These are phyloP conservation scores for Amanita molliuscula DNA, from an alignment of 768 basidiomycete species.

Conservation along the genomic window DNA sequence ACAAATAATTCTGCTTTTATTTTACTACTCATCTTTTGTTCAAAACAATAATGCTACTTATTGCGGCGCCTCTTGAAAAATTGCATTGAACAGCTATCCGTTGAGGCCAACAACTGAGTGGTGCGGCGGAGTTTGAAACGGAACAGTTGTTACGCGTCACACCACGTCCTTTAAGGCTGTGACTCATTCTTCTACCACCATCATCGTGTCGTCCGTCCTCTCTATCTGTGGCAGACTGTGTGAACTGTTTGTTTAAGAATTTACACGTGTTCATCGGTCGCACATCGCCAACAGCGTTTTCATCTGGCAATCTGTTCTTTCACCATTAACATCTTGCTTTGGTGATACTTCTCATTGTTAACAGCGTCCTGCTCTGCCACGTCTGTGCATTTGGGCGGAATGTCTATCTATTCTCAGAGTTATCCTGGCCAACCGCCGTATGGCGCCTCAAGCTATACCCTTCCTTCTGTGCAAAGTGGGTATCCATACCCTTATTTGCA, in stretches of 20 bases:
- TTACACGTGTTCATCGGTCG: constrained; percentile 15
- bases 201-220: constrained; percentile 27
- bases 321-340: constrained; percentile 1
- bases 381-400: constrained; percentile 23
- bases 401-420: constrained; percentile 59
- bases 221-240: constrained; percentile 35
- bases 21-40: no score
- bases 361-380: constrained; percentile 1
- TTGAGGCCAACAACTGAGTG: not conserved
- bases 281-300: constrained; percentile 14
- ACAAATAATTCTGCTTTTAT: not conserved
- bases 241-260: constrained; percentile 30
- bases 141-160: constrained; percentile 12
- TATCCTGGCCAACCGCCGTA: constrained; percentile 52
- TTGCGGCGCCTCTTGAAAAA: no score
- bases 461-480: constrained; percentile 27
- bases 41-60: not conserved
- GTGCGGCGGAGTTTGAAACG: constrained; percentile 21
- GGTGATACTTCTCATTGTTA: constrained; percentile 4
- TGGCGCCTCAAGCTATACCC: constrained; percentile 33
- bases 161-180: not conserved
- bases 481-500: constrained; percentile 32
- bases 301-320: constrained; percentile 16
- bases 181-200: constrained; percentile 25
- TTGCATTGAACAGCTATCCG: not conserved